phyloP scores from a whole-genome alignment of 2,329 filamentous ascomycete species.

The Fusarium sp. region DNA sequence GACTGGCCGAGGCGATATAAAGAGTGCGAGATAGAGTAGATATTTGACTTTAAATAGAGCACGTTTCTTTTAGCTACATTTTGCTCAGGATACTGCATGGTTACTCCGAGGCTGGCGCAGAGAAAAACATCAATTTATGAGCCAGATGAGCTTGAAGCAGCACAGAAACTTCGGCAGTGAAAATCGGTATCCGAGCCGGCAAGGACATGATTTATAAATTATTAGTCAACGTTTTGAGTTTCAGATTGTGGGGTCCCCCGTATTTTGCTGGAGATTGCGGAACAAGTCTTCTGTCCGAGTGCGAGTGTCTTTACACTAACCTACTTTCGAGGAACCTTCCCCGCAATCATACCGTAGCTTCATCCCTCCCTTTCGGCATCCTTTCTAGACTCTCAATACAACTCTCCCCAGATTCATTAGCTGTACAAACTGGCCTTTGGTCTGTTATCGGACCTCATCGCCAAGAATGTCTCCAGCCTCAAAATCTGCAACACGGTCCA shows the following conservation, averaged over 20 bases:
- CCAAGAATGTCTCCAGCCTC: not conserved
- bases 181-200: not conserved
- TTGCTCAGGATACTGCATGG: accelerated
- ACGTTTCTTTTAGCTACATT: not conserved
- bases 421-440: too few relatives aligned
- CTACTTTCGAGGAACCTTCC: accelerated
- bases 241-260: not conserved
- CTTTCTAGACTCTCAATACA: too few relatives aligned
- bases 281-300: not conserved
- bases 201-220: not conserved
- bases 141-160: not conserved
- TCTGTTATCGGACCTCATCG: not conserved
- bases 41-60: not conserved
- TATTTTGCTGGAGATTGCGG: not conserved
- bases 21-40: not conserved
- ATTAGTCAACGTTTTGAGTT: not conserved
- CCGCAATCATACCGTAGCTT: not conserved
- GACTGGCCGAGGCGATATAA: accelerated
- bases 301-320: not conserved
- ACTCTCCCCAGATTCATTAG: too few relatives aligned
- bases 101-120: accelerated
- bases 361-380: not conserved
- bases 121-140: not conserved
- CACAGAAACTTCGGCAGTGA: not conserved
- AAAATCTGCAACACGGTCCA: not conserved